These are phyloP conservation scores for Alliaria petiolata DNA, from an alignment of 345 rosid species.

Conservation along the genomic window DNA sequence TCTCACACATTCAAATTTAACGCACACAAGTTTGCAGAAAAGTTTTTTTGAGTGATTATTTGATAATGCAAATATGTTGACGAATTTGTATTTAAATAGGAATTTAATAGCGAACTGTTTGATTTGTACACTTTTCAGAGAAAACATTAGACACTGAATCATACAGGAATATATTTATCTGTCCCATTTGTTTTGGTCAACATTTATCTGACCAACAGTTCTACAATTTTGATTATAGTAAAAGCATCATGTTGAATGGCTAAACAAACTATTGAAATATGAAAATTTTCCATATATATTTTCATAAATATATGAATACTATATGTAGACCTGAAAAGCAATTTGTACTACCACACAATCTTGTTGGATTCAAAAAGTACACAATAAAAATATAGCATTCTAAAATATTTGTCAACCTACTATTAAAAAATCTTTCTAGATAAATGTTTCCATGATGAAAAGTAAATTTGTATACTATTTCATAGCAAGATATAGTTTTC, in stretches of 20 bases:
- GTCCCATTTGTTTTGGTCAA: not conserved
- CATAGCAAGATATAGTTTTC: not conserved
- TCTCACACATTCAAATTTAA: not conserved
- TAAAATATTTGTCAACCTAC: not conserved
- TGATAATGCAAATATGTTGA: not conserved
- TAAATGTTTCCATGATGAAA: not conserved
- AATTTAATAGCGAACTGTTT: not conserved
- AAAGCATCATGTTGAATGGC: not conserved
- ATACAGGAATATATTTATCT: not conserved
- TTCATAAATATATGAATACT: not conserved
- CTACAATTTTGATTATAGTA: no score
- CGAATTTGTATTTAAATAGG: not conserved
- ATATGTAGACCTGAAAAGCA: constrained; percentile 5
- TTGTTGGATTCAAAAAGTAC: not conserved
- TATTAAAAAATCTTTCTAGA: not conserved
- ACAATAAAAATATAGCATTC: not conserved
- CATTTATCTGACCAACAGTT: no score
- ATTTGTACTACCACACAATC: not conserved
- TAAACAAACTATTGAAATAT: not conserved
- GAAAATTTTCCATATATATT: not conserved
- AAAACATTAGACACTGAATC: not conserved
- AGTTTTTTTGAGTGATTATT: not conserved
- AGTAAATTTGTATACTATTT: not conserved
- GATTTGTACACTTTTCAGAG: not conserved
- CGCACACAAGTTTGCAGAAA: not conserved